These are phyloP conservation scores for Phaffomyces antillensis DNA, from an alignment of 805 yeast species.

Conservation along the genomic window DNA sequence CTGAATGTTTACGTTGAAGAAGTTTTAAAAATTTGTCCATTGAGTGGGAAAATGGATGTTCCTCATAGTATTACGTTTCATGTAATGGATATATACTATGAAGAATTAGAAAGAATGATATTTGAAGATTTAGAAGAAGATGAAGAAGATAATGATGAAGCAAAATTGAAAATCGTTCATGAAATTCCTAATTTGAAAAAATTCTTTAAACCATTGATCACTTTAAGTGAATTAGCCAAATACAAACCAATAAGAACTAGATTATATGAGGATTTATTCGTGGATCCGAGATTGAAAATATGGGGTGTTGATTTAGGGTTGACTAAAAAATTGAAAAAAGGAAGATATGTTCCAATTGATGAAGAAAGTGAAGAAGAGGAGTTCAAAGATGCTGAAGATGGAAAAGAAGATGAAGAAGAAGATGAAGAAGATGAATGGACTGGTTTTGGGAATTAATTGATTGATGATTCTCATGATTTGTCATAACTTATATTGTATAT, in stretches of 20 bases:
- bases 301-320: constrained; percentile 46
- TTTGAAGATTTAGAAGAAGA: constrained; percentile 43
- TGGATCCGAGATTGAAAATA: constrained; percentile 51
- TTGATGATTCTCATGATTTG: neutral
- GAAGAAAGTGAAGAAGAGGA: constrained; percentile 21
- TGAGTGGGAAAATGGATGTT: constrained; percentile 51
- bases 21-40: constrained; percentile 33
- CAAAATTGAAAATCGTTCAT: constrained; percentile 29
- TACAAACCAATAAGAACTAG: constrained; percentile 61
- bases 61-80: constrained; percentile 81
- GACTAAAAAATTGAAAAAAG: constrained; percentile 21
- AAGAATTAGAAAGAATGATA: constrained; percentile 69
- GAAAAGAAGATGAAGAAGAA: constrained; percentile 24
- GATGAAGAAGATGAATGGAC: constrained; percentile 33
- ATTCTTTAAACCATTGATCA: constrained; percentile 55
- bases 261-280: constrained; percentile 57
- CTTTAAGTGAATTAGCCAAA: constrained; percentile 39
- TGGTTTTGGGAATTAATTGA: constrained; percentile 25
- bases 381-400: constrained; percentile 24
- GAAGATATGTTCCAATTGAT: constrained; percentile 10
- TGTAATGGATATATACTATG: constrained; percentile 73
- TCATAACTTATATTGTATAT: neutral
- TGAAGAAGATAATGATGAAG: constrained; percentile 26
- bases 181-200: constrained; percentile 42
- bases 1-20: constrained; percentile 40